Base-by-base conservation (phyloP, 306 rosid species). In the Vigna hirtella region DNA sequence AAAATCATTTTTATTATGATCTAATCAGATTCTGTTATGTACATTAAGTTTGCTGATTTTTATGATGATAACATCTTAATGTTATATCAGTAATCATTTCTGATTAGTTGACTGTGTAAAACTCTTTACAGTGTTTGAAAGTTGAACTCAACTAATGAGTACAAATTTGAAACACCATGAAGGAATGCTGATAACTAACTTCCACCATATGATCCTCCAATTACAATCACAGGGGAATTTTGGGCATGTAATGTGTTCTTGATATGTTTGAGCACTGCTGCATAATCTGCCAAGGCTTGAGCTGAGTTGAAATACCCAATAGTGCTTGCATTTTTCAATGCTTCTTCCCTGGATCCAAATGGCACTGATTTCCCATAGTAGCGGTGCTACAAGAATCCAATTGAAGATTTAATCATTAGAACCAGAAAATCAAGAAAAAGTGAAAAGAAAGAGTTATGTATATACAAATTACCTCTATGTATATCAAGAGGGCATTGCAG, bases 201-300 rank as follows among this genome's bases (percentile, higher is more conserved):
- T 91, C 94, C 97, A 30, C 97, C 97, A 24, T 91, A 91, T 16
- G 97, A 91, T 51, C 85, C 97, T 59, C 97, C 97, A 20, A 91
- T 51, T 4, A 91, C 93, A 73, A 91, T 83, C 26, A 88, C 84
- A 0, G 97, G 97, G 9, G 92, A 89, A 51, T 83, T 20, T 42
- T 80, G 14, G 24, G 94, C 86, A 0, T 50, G 51, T 3, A 86
- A 49, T 51, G 64, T 59, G 22, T 81, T 58, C 85, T 89, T 91
- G 3, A 91, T 18, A 70, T 89, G 85, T 10, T 83, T 69, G 56
- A 91, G 70, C 22, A 91, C 55, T 26, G 9, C 82, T 71, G 94
- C 94, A 76, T 91, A 91, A 75, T 91, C 94, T 65, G 90, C 93
- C 38, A 91, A 13, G 1, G 93, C 96, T 73, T 89, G 96, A 11